Percentiles rank a stretch among this genome's conserved stretches.
Evolutionary conservation across 2,329 filamentous ascomycete species (phyloP).

Genomic region (Sclerotinia borealis): DNA sequence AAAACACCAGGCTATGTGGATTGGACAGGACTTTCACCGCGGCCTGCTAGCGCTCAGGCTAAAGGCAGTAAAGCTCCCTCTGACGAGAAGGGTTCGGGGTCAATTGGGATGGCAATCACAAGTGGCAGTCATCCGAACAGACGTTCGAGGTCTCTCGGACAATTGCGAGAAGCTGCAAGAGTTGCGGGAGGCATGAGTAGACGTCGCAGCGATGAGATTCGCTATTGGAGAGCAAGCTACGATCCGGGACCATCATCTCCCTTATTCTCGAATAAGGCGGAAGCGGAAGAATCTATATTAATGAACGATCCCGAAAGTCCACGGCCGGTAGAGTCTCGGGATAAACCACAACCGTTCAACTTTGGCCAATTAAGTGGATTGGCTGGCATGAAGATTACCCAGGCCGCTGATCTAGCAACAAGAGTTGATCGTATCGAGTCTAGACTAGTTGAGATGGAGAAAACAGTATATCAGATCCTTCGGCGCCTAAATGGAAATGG

Average conservation of each 20-base stretch:
- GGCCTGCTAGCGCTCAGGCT: constrained; percentile 55
- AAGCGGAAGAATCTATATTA: constrained; percentile 30
- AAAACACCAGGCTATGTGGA: constrained; percentile 38
- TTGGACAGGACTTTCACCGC: constrained; percentile 51
- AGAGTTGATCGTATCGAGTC: constrained; percentile 47
- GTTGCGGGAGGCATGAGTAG: constrained; percentile 34
- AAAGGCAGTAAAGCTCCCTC: constrained; percentile 38
- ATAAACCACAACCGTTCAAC: constrained; percentile 47
- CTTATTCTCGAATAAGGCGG: constrained; percentile 42
- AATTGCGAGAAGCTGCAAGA: constrained; percentile 40
- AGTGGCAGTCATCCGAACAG: constrained; percentile 47
- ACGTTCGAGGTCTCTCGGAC: constrained; percentile 54
- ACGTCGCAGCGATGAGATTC: constrained; percentile 57
- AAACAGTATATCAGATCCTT: constrained; percentile 17
- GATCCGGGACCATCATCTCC: constrained; percentile 47
- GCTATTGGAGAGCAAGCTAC: constrained; percentile 58
- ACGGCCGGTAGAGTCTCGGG: constrained; percentile 21
- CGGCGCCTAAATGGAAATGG: constrained; percentile 10
- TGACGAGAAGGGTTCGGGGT: constrained; percentile 19
- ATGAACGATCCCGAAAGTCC: constrained; percentile 31
- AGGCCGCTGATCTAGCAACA: constrained; percentile 48
- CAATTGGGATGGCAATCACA: constrained; percentile 56
- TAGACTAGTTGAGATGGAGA: constrained; percentile 47
- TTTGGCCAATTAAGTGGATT: constrained; percentile 46
- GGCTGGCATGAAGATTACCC: constrained; percentile 52